phyloP scores from a whole-genome alignment of 1,139 yeast species.

The Debaryomycetaceae sp. region DNA sequence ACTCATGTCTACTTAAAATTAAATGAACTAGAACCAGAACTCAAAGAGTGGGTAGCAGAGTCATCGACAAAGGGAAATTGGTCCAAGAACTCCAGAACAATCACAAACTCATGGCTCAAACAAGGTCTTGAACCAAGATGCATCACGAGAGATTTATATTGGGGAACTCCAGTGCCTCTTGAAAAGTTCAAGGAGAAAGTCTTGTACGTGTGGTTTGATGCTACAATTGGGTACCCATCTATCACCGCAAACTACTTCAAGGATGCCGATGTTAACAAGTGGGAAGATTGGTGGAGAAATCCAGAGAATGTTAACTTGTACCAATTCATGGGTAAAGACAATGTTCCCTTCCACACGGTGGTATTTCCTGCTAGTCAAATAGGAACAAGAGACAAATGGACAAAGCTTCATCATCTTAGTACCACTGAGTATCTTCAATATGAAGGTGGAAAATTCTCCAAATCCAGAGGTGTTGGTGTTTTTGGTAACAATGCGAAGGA shows the following conservation, averaged over 20 bases:
- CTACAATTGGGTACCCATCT: slow-evolving; percentile 93
- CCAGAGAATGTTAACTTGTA: slow-evolving; percentile 80
- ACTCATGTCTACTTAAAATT: slow-evolving; percentile 82
- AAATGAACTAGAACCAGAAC: slow-evolving; percentile 75
- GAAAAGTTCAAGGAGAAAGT: slow-evolving; percentile 83
- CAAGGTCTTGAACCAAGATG: slow-evolving; percentile 94
- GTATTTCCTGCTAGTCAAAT: slow-evolving; percentile 91
- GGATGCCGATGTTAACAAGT: slow-evolving; percentile 47
- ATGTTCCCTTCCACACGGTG: slow-evolving; percentile 97
- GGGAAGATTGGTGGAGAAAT: slow-evolving; percentile 85
- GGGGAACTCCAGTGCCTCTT: slow-evolving; percentile 98
- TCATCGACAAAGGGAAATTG: slow-evolving; percentile 74
- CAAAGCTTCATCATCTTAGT: slow-evolving; percentile 82
- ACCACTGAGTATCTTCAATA: slow-evolving; percentile 97
- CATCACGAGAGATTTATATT: slow-evolving; percentile 91
- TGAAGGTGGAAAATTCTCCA: slow-evolving; percentile 97
- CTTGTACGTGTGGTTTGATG: slow-evolving; percentile 97
- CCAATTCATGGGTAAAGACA: slow-evolving; percentile 99
- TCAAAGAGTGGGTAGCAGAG: slow-evolving; percentile 68
- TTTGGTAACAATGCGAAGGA: slow-evolving; percentile 97
- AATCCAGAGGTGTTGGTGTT: slow-evolving; percentile 95
- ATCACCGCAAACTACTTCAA: slow-evolving; percentile 92
- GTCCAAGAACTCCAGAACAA: slow-evolving; percentile 87
- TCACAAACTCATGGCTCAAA: slow-evolving; percentile 89
- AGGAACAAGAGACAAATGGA: slow-evolving; percentile 89